These are phyloP conservation scores for Hypoxylon sp. DNA, from an alignment of 2,329 filamentous ascomycete genomes.

Conservation along the genomic window DNA sequence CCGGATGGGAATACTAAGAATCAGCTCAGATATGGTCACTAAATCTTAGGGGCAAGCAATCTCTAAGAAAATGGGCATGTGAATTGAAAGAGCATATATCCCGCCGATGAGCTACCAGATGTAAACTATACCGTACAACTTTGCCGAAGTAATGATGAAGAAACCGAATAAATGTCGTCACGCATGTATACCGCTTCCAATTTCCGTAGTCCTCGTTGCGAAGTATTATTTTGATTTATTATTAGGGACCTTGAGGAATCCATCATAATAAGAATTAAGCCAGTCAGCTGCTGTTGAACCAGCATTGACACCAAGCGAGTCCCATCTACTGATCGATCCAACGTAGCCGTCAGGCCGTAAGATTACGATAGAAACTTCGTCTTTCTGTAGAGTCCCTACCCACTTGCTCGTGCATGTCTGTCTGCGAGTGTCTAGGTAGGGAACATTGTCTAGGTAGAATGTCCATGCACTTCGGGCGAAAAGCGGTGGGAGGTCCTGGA, in stretches of 20 bases:
- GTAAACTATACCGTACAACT: conserved; percentile 40
- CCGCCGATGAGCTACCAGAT: conserved; percentile 28
- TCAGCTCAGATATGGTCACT: background rate
- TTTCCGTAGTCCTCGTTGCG: conserved; percentile 7
- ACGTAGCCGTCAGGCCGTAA: conserved; percentile 52
- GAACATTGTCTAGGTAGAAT: conserved; percentile 52
- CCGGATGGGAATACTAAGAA: background rate
- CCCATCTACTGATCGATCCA: conserved; percentile 49
- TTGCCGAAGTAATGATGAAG: conserved; percentile 33
- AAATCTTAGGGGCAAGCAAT: background rate
- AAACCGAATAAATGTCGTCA: conserved; percentile 22
- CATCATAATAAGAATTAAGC: conserved; percentile 69
- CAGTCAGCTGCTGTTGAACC: conserved; percentile 68
- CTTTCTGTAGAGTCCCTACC: conserved; percentile 46
- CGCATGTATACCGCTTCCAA: conserved; percentile 27
- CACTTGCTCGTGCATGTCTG: conserved; percentile 50
- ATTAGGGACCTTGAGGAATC: conserved; percentile 67
- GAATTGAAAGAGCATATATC: conserved; percentile 32
- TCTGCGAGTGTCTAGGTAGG: conserved; percentile 49
- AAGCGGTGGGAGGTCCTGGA: conserved; percentile 48
- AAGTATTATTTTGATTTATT: conserved; percentile 31
- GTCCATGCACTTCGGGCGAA: conserved; percentile 50
- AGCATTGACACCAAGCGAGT: conserved; percentile 53
- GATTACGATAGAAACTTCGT: conserved; percentile 48
- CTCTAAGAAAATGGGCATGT: conserved; percentile 24